A percentile compares a stretch with the other conserved stretches of the same genome.
Conservation (phyloP, 371 early-diverging fungal species). For the Capillidium rhysosporum region DNA sequence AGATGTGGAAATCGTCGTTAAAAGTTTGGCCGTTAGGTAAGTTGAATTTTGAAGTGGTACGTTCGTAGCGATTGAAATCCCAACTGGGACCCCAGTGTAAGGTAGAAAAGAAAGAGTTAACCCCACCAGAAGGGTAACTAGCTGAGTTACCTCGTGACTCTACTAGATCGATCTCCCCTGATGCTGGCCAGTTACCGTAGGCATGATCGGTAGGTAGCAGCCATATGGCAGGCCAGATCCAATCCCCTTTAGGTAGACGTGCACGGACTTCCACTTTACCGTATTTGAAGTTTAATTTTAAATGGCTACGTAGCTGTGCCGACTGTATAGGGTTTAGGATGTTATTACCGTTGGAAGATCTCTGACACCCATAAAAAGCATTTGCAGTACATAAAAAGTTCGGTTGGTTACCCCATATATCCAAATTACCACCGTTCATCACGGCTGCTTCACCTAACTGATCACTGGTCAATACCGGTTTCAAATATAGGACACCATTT, state of each 20-base stretch:
- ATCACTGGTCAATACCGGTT: slow-evolving; percentile 32
- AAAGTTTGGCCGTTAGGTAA: slow-evolving; percentile 16
- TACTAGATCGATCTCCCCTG: slow-evolving; percentile 19
- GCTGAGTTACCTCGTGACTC: neutral
- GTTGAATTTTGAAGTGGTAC: slow-evolving; percentile 1
- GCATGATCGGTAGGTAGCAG: slow-evolving; percentile 39
- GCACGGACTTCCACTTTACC: slow-evolving; percentile 45
- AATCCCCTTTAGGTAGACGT: slow-evolving; percentile 37
- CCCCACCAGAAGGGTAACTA: neutral
- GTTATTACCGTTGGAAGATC: neutral
- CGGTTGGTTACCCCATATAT: slow-evolving; percentile 12
- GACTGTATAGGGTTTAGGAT: slow-evolving; percentile 6
- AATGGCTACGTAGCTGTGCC: neutral
- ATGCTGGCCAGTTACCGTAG: slow-evolving; percentile 52
- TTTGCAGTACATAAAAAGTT: slow-evolving; percentile 4
- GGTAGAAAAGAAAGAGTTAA: neutral
- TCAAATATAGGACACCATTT: slow-evolving; percentile 37
- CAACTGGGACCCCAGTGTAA: slow-evolving; percentile 6
- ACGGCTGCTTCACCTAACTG: neutral
- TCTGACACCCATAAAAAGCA: neutral
- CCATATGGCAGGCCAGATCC: slow-evolving; percentile 48
- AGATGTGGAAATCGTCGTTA: slow-evolving; percentile 22
- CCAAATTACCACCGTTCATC: slow-evolving; percentile 15
- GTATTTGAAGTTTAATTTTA: slow-evolving; percentile 18
- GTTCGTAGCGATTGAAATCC: neutral